Base-by-base conservation (phyloP, 345 rosid genomes). In the Rhodamnia argentea region DNA sequence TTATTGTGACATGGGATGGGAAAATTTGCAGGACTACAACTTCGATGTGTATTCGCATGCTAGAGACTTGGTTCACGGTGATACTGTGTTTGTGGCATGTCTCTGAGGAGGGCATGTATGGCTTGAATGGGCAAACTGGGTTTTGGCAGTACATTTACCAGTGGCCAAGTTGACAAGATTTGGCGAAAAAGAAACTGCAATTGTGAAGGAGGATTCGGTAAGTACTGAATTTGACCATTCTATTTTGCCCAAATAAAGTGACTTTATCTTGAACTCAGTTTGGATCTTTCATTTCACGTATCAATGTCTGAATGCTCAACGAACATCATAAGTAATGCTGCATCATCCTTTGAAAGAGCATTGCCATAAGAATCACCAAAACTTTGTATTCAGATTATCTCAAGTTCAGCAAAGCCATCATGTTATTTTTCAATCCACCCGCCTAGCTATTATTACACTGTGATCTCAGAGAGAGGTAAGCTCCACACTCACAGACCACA, bases 111-210 rank as follows among this genome's bases (percentile, higher is more conserved):
- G 94, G 92, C 29, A 87, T 90, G 86, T 89, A 92, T 57, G 88
- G 89, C n/a, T 83, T 90, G 52, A 90, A 91, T 76, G 93, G 85
- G 15, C 51, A 85, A 84, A 88, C 93, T 1, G 93, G 92, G 32
- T 86, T 93, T 53, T 93, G 95, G 94, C 94, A 93, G 87, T 93
- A 83, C 57, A 44, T 86, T 42, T 91, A 91, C 83, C 52, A 89
- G n/a, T 90, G 95, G 94, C 83, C 94, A 5, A 88, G 84, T 57
- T 85, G 87, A 87, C 83, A 24, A 40, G 44, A 20, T 6, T 70
- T 55, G 14, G 59, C 24, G 3, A 32, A 11, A n/a, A 29, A 24
- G 12, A 42, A 85, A 29, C 26, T 84, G 32, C 0, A 20, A 64
- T 0, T 9, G 47, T 16, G 24, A 70, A 18, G 13, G 78, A 32